Evolutionary conservation across 1,284 basidiomycete species (phyloP).

Genomic region (Phylloboletellus chloephorus): DNA sequence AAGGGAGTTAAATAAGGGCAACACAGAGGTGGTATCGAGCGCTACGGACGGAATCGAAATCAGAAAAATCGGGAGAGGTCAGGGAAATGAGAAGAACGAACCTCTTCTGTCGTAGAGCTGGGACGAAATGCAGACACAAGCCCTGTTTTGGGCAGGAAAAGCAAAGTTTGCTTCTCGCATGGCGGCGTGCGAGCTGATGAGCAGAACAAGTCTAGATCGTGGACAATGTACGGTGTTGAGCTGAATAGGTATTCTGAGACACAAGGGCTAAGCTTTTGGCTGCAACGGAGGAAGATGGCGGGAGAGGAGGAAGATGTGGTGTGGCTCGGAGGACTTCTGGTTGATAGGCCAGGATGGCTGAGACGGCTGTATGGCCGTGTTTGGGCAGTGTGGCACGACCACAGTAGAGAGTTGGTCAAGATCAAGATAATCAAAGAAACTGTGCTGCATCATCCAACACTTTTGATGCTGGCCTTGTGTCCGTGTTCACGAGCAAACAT

Average conservation of each 20-base stretch:
- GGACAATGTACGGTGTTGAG: conserved; percentile 5
- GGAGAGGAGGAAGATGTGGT: conserved; percentile 6
- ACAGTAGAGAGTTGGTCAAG: background rate
- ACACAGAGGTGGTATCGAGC: conserved; percentile 85
- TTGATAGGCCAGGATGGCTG: conserved; percentile 32
- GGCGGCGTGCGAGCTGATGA: conserved; percentile 20
- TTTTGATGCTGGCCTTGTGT: too few relatives aligned
- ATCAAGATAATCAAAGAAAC: conserved; percentile 12
- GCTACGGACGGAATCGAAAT: conserved; percentile 47
- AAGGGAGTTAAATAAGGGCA: conserved; percentile 95
- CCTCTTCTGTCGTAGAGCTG: conserved; percentile 95
- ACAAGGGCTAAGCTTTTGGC: background rate
- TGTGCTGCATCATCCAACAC: background rate
- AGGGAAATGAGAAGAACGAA: conserved; percentile 37
- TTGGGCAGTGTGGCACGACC: conserved; percentile 27
- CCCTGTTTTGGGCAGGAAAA: conserved; percentile 92
- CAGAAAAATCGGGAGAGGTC: conserved; percentile 13
- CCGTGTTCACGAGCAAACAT: too few relatives aligned
- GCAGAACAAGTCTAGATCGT: conserved; percentile 19
- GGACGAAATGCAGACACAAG: conserved; percentile 90
- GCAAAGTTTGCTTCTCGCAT: conserved; percentile 99
- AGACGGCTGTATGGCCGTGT: conserved; percentile 27
- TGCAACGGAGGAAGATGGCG: conserved; percentile 4
- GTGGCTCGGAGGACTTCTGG: conserved; percentile 21
- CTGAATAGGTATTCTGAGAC: background rate